Evolutionary conservation across 352 stramenopile genomes (phyloP), one percentile per base, ranked within the genome.

Genomic region (Aphanomyces euteiches): DNA sequence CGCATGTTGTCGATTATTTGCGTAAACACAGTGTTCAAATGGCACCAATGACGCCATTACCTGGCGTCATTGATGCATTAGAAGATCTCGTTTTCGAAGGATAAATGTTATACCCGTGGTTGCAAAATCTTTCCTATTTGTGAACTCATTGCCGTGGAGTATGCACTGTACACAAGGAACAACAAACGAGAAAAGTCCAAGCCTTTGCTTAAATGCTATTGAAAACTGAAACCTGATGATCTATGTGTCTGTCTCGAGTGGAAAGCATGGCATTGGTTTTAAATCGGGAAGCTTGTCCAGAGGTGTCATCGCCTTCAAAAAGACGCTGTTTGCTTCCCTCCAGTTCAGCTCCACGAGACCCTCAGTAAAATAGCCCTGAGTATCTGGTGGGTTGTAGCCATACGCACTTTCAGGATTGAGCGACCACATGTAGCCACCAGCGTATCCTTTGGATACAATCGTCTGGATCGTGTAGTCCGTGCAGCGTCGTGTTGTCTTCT

Each of bases 321-420:
- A 91, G 2, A 74, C 77, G 41, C 78, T 79, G 75, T 91, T 87
- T 8, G 82, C 79, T 8, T 82, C 85, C 7, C 89, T 69, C 84
- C 84, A 91, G 69, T 91, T 82, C 47, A 89, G 79, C 7, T 77
- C 65, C 28, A 91, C 67, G 61, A 91, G 56, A 0, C 84, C 84
- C 53, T 91, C 84, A 1, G 78, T 87, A 63, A 89, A 91, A 1
- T 71, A 64, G 39, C 80, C 84, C 66, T 74, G 82, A 28, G 69
- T 87, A 60, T 89, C 82, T 7, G 83, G 82, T 0, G 83, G 83
- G 58, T 90, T 90, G 75, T 75, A 90, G 70, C 87, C 78, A 72
- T 91, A 91, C 56, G 80, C 83, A 75, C 78, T 87, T 72, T 91
- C 83, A 0, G 84, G 84, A 56, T 91, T 91, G 3, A 91, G 74